A percentile compares a stretch with the other conserved stretches of the same genome.
These are phyloP conservation scores for Trypanosoma brucei DNA, from an alignment of 208 protist genomes.

Conservation along the genomic window DNA sequence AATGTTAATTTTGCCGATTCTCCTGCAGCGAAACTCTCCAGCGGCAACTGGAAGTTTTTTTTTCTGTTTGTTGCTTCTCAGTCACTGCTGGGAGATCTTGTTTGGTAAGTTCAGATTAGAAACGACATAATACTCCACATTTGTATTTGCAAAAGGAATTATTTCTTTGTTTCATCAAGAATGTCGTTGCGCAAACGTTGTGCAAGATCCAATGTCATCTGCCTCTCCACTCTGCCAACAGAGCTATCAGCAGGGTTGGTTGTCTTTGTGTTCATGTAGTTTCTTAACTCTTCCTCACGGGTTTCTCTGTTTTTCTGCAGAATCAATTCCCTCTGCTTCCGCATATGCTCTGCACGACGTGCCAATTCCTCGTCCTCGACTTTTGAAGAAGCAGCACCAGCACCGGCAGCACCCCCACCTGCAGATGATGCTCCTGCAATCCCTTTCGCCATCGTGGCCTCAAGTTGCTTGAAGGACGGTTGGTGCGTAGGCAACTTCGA, in stretches of 20 bases:
- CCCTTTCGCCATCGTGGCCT: slow-evolving; percentile 15
- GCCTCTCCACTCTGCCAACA: slow-evolving; percentile 26
- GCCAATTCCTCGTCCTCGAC: slow-evolving; percentile 53
- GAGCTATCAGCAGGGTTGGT: slow-evolving; percentile 5
- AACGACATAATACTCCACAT: no score
- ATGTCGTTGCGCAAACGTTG: slow-evolving; percentile 79
- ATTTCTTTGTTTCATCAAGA: slow-evolving; percentile 55
- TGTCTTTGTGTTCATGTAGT: slow-evolving; percentile 45
- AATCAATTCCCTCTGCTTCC: slow-evolving; percentile 79
- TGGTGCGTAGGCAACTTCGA: slow-evolving; percentile 40
- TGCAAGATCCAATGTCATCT: slow-evolving; percentile 80
- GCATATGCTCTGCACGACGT: slow-evolving; percentile 68
- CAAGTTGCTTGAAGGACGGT: slow-evolving; percentile 35
- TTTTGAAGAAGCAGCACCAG: slow-evolving; percentile 6
- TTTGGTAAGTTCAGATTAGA: no score
- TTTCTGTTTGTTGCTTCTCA: no score
- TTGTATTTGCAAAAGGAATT: neutral
- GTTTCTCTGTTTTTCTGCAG: slow-evolving; percentile 65
- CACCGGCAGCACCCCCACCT: neutral
- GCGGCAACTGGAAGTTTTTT: no score
- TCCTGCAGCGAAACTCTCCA: no score
- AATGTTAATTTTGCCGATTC: no score
- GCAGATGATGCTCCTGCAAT: slow-evolving; percentile 5
- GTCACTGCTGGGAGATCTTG: no score
- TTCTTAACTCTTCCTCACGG: slow-evolving; percentile 63